Base-by-base conservation (phyloP, 2,329 filamentous ascomycete species). In the Graphilbum fragrans region DNA sequence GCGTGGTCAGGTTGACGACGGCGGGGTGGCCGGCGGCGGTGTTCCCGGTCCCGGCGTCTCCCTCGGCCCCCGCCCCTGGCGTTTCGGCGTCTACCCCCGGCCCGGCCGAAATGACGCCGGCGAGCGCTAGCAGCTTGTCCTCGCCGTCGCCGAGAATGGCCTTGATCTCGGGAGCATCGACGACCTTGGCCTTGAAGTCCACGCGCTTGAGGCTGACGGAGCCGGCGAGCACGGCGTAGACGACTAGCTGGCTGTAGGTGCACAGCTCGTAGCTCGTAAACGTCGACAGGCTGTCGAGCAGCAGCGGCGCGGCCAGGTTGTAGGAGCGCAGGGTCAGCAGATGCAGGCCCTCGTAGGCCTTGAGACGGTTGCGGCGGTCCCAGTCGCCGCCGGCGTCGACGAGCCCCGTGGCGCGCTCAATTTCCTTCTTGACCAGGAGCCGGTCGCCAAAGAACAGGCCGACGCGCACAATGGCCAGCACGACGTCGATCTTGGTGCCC, bases 181-280 rank as follows among this genome's bases (percentile, higher is more conserved):
- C 90, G 21, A 98, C 92, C 70, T 96, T 96, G 50, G 85, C 85
- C 72, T 98, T 98, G 75, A 98, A 98, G 62, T 98, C 92, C 27
- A 95, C 86, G 38, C 92, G 83, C 69, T 95, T 94, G 43, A 98
- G 75, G 36, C 90, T 92, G 20, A 96, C 82, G 7, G 88, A 93
- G 45, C 92, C 92, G 29, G 92, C 87, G 27, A 98, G 79, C 19
- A 96, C 90, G 2, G 92, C 87, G 67, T 96, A 98, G 43, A 95
- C 80, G 39, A 98, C 92, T 20, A 98, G 77, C 46, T 78, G 83
- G 45, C 87, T 94, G 69, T 98, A 98, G 50, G 82, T 90, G 78
- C 92, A 98, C 38, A 98, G 78, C 64, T 98, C 92, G 67, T 95
- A 95, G 61, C 87, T 95, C 47, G 92, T 98, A 62, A 98, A 98